A percentile compares a stretch with the other conserved stretches of the same genome.
phyloP scores from a whole-genome alignment of 345 rosid species.

The Syzygium aqueum region DNA sequence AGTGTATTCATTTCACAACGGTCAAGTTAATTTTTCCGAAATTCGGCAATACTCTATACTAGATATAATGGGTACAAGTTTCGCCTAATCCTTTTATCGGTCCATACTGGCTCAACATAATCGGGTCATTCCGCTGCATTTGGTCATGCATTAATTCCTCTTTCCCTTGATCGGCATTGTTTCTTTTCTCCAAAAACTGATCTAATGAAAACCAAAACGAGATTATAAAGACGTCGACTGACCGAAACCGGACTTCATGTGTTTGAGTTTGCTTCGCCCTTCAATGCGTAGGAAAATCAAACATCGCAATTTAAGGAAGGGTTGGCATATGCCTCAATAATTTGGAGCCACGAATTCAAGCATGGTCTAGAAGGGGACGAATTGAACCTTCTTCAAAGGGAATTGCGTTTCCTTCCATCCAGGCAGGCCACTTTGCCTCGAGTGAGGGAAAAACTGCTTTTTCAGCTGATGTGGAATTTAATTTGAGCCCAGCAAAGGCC shows the following conservation, averaged over 20 bases:
- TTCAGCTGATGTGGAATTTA: slow-evolving; percentile 5
- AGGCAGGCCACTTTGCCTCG: not conserved
- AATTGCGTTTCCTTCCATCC: not conserved
- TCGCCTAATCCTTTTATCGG: not conserved
- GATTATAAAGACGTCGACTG: not conserved
- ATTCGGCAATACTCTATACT: not conserved
- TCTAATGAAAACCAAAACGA: not conserved
- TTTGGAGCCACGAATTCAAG: not conserved
- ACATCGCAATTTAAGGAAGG: not conserved
- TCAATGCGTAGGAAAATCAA: not conserved
- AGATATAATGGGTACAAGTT: not conserved
- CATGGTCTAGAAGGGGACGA: not conserved
- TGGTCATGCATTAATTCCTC: not conserved
- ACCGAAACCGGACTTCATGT: not conserved
- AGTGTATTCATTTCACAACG: not conserved
- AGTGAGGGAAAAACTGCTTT: slow-evolving; percentile 5
- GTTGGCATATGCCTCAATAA: not conserved
- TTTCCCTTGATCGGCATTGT: not conserved
- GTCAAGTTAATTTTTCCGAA: not conserved
- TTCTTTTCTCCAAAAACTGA: not conserved
- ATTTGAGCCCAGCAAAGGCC: slow-evolving; percentile 20
- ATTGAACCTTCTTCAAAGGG: not conserved
- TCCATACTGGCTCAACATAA: not conserved
- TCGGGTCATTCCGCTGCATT: not conserved
- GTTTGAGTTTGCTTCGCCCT: not conserved